These are phyloP conservation scores for Pistacia integerrima DNA, from an alignment of 345 rosid species.

Conservation along the genomic window DNA sequence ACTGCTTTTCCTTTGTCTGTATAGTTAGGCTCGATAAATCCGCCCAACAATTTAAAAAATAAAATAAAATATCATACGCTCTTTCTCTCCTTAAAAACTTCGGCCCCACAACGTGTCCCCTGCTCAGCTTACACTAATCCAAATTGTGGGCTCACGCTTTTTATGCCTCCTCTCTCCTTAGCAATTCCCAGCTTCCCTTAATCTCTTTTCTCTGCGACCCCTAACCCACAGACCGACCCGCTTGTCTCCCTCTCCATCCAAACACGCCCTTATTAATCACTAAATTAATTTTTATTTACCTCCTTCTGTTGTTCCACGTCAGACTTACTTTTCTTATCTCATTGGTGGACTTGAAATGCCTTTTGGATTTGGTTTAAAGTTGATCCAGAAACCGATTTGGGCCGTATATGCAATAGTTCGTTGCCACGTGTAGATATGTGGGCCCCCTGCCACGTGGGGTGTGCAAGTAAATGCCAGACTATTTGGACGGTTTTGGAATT, in stretches of 20 bases:
- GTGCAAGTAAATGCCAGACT: slow-evolving; percentile 1
- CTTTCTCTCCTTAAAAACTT: background rate
- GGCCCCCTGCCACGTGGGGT: slow-evolving; percentile 10
- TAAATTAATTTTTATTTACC: background rate
- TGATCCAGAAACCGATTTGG: background rate
- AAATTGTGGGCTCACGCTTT: slow-evolving; percentile 21
- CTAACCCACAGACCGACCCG: slow-evolving; percentile 41
- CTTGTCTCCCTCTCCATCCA: background rate
- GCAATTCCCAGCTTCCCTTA: slow-evolving; percentile 29
- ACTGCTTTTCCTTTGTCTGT: too few relatives aligned
- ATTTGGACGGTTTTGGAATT: slow-evolving; percentile 18
- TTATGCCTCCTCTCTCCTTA: slow-evolving; percentile 38
- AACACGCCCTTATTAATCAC: background rate
- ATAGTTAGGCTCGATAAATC: background rate
- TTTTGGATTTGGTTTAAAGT: slow-evolving; percentile 4
- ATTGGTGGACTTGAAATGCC: slow-evolving; percentile 21
- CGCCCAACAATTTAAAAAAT: background rate
- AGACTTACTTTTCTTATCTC: background rate
- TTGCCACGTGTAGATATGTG: slow-evolving; percentile 10
- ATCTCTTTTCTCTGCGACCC: slow-evolving; percentile 28
- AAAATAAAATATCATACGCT: background rate
- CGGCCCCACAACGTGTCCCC: slow-evolving; percentile 35
- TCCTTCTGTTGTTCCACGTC: background rate
- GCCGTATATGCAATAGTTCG: background rate
- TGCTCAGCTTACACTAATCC: slow-evolving; percentile 26